phyloP scores from a whole-genome alignment of 139 green algal genomes.

The Chlamydomonas sp. region DNA sequence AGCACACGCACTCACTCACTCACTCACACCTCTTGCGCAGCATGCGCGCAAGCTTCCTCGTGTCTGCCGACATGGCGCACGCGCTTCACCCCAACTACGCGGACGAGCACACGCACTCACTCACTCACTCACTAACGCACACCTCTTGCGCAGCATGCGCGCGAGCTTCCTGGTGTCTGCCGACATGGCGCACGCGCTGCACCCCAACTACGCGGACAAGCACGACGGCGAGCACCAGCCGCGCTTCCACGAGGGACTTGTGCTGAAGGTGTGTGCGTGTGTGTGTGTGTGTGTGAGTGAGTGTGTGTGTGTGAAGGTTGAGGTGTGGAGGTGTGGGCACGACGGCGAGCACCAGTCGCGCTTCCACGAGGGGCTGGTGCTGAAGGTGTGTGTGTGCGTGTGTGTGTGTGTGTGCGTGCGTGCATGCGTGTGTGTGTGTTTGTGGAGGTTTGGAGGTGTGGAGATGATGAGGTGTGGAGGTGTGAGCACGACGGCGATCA shows the following conservation, averaged over 20 bases:
- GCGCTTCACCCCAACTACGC: constrained; percentile 91
- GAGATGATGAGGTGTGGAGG: too few relatives aligned
- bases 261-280: constrained; percentile 16
- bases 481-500: constrained; percentile 70
- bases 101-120: constrained; percentile 60
- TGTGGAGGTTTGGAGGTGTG: too few relatives aligned
- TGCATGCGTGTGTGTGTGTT: too few relatives aligned
- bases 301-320: too few relatives aligned
- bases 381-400: constrained; percentile 12
- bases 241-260: constrained; percentile 57
- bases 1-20: too few relatives aligned
- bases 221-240: constrained; percentile 69
- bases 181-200: constrained; percentile 95
- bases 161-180: constrained; percentile 71
- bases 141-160: too few relatives aligned
- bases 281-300: too few relatives aligned
- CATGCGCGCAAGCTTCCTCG: constrained; percentile 56
- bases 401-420: too few relatives aligned
- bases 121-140: constrained; percentile 16
- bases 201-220: constrained; percentile 84
- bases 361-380: constrained; percentile 42
- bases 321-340: too few relatives aligned
- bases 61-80: constrained; percentile 96
- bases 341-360: constrained; percentile 61
- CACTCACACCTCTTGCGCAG: too few relatives aligned